Percentiles rank a stretch among this genome's conserved stretches.
These are phyloP conservation scores for Alliaria petiolata DNA, from an alignment of 345 rosid genomes.

Conservation along the genomic window DNA sequence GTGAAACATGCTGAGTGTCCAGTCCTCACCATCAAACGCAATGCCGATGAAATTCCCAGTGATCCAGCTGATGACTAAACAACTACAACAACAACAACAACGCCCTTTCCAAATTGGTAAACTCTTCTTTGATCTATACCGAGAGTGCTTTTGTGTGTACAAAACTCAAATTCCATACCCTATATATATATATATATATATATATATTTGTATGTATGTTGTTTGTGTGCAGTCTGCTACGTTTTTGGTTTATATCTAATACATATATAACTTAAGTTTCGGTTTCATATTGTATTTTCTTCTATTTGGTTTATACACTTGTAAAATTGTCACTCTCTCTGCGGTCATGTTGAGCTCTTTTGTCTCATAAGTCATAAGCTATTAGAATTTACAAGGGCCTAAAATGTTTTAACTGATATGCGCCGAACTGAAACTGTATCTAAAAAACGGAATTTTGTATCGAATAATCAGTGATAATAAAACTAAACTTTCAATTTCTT, in stretches of 20 bases:
- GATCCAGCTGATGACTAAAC: slow-evolving; percentile 81
- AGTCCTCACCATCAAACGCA: slow-evolving; percentile 78
- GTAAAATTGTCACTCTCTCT: too few species aligned
- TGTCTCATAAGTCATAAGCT: too few species aligned
- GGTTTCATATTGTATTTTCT: too few species aligned
- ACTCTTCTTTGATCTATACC: background rate
- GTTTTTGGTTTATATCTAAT: background rate
- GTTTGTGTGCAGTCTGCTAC: background rate
- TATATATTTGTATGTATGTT: background rate
- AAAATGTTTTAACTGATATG: too few species aligned
- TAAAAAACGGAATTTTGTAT: too few species aligned
- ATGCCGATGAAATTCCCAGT: slow-evolving; percentile 69
- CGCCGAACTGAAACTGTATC: too few species aligned
- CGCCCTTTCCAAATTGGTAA: background rate
- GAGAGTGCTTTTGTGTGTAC: slow-evolving; percentile 10
- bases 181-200: background rate
- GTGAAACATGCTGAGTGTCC: slow-evolving; percentile 95
- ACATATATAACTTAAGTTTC: too few species aligned
- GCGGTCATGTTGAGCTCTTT: too few species aligned
- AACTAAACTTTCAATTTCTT: too few species aligned
- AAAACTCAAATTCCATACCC: background rate
- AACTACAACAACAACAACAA: background rate
- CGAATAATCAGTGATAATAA: too few species aligned
- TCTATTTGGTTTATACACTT: too few species aligned
- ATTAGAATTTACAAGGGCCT: too few species aligned